Evolutionary conservation across 2,329 filamentous ascomycete species (phyloP).

Genomic region (Orbilia blumenaviensis): DNA sequence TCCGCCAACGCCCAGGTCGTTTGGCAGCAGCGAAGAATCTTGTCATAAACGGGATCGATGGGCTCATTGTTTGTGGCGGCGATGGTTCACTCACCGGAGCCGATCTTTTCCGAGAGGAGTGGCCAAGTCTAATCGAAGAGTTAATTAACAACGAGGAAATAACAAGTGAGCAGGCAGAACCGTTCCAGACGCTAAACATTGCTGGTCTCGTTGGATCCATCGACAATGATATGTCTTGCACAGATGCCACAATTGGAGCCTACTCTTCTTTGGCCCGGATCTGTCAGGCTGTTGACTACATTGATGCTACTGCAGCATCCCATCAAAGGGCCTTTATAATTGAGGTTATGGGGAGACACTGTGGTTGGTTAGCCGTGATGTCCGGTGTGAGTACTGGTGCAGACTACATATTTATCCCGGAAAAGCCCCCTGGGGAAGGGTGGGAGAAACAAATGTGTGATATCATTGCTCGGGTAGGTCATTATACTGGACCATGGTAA

Average conservation of each 20-base stretch:
- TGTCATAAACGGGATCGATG: slow-evolving; percentile 90
- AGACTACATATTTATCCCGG: slow-evolving; percentile 96
- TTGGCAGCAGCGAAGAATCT: slow-evolving; percentile 91
- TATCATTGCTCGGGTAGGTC: slow-evolving; percentile 74
- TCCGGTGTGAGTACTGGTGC: slow-evolving; percentile 93
- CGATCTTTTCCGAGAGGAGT: slow-evolving; percentile 90
- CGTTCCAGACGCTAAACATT: slow-evolving; percentile 89
- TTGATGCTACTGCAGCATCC: slow-evolving; percentile 92
- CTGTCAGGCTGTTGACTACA: slow-evolving; percentile 94
- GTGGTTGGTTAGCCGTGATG: slow-evolving; percentile 97
- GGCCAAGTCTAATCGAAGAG: slow-evolving; percentile 87
- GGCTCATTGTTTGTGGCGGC: slow-evolving; percentile 94
- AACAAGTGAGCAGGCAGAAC: slow-evolving; percentile 73
- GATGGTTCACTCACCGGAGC: slow-evolving; percentile 96
- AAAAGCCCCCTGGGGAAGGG: slow-evolving; percentile 84
- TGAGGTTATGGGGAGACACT: slow-evolving; percentile 98
- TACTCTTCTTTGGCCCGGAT: slow-evolving; percentile 93
- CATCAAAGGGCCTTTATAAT: slow-evolving; percentile 97
- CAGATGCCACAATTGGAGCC: slow-evolving; percentile 95
- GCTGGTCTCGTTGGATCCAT: slow-evolving; percentile 96
- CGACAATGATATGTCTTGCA: slow-evolving; percentile 97
- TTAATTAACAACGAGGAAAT: slow-evolving; percentile 79
- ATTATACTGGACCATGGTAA: not conserved
- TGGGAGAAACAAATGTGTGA: slow-evolving; percentile 90
- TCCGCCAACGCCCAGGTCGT: slow-evolving; percentile 87